These are phyloP conservation scores for Cucumis sativus DNA, from an alignment of 306 rosid genomes.

Conservation along the genomic window DNA sequence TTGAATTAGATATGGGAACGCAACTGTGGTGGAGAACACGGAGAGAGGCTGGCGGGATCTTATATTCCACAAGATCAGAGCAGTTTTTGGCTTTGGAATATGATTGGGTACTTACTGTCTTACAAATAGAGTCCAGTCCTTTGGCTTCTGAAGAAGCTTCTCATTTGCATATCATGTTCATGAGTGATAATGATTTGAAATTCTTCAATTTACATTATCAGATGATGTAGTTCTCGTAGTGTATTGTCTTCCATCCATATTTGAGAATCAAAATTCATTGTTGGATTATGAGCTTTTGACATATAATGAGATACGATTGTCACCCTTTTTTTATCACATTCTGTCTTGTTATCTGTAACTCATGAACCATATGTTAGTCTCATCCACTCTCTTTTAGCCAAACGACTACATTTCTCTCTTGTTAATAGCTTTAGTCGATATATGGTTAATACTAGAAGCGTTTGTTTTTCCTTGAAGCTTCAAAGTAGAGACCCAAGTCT, in stretches of 20 bases:
- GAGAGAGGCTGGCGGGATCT: conserved; percentile 99
- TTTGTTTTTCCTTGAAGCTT: background rate
- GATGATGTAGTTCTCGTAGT: background rate
- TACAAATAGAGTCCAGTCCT: background rate
- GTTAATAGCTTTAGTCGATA: background rate
- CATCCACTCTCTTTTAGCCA: background rate
- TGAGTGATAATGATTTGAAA: conserved; percentile 23
- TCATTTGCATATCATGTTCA: conserved; percentile 3
- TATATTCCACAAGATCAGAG: conserved; percentile 86
- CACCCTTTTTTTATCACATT: background rate
- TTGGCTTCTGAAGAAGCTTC: conserved; percentile 9
- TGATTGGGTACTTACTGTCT: conserved; percentile 16
- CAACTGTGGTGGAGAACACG: conserved; percentile 93
- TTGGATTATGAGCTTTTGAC: conserved; percentile 3
- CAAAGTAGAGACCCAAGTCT: background rate
- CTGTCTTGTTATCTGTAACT: background rate
- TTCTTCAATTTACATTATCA: background rate
- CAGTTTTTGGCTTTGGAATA: conserved; percentile 89
- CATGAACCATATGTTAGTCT: background rate
- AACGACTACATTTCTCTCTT: background rate
- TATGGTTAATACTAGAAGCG: background rate
- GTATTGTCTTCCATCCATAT: background rate
- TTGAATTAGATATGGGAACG: conserved; percentile 71
- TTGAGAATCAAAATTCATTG: background rate
- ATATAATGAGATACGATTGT: background rate